Base-by-base conservation (phyloP, 2,329 filamentous ascomycete species). In the Chaetomium globosum region DNA sequence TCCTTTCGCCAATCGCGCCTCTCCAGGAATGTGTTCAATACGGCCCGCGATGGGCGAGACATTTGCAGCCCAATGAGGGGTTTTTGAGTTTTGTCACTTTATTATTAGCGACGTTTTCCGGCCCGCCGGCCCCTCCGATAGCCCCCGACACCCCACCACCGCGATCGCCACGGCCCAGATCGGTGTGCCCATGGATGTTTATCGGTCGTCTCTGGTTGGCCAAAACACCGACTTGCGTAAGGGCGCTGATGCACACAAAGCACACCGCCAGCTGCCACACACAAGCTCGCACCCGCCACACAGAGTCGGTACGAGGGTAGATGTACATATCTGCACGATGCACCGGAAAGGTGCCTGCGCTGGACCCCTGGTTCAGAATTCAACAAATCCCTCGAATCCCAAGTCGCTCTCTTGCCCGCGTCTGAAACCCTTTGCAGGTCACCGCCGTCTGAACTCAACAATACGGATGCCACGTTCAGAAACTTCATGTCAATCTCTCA, bases 91-190 rank as follows among this genome's bases (percentile, higher is more conserved):
- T 46, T 57, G 52, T 46, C 55, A 48, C 30, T 33, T 46, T 63
- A 58, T 59, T 54, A 39, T 59, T 64, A 55, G 56, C 62, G 56
- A 64, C 62, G 49, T 53, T 33, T 54, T 26, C 60, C 64, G 56
- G 64, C 49, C 60, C 60, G 64, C 21, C 59, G 64, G 64, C 8
- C 59, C 64, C 64, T 56, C 59, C 59, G 60, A 63, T 59, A 43
- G 33, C 9, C 43, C 61, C 61, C 56, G 52, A 61, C 48, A 54
- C 61, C 61, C 65, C 65, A 64, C 61, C 26, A 33, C 23, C 39
- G 28, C 31, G 61, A 66, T 66, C 61, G 61, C 61, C 61, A 61
- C 57, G 28, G 53, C 43, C 26, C 51, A 63, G 56, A 64, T 54
- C 57, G 43, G 28, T 31, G 39, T 52, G 26, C 28, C 36, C 36